Evolutionary conservation across 768 basidiomycete species (phyloP).

Genomic region (Mycena sanguinolenta): DNA sequence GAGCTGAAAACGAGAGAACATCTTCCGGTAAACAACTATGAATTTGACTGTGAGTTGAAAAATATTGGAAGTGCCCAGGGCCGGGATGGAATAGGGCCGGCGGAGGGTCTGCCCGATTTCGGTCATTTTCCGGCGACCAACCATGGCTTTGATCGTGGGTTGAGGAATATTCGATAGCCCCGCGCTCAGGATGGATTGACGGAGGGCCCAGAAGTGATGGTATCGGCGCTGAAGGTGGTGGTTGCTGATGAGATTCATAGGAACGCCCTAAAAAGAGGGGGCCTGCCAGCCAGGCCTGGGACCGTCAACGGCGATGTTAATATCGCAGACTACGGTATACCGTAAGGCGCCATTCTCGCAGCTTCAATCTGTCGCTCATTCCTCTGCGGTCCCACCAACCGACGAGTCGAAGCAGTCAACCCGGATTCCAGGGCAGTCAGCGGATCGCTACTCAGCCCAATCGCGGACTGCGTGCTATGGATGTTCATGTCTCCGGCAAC

Average conservation of each 20-base stretch:
- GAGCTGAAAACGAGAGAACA: neutral
- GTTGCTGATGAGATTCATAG: no score
- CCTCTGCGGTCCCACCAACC: neutral
- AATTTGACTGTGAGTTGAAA: neutral
- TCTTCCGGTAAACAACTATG: neutral
- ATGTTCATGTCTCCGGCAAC: neutral
- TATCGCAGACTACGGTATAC: neutral
- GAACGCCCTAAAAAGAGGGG: neutral
- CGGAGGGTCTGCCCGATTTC: neutral
- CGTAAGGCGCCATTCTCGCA: neutral
- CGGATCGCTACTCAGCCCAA: neutral
- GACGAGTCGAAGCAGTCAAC: neutral
- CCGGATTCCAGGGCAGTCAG: neutral
- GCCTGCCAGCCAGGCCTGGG: neutral
- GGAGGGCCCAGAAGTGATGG: no score
- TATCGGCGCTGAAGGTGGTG: no score
- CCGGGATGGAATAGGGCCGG: neutral
- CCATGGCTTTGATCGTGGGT: neutral
- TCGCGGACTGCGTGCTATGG: neutral
- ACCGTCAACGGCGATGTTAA: neutral
- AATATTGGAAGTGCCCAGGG: neutral
- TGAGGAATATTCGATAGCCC: neutral
- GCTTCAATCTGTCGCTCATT: neutral
- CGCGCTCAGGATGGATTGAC: neutral
- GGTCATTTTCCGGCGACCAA: neutral